Evolutionary conservation across 2,329 filamentous ascomycete genomes (phyloP).

Genomic region (Colletotrichum nymphaeae): DNA sequence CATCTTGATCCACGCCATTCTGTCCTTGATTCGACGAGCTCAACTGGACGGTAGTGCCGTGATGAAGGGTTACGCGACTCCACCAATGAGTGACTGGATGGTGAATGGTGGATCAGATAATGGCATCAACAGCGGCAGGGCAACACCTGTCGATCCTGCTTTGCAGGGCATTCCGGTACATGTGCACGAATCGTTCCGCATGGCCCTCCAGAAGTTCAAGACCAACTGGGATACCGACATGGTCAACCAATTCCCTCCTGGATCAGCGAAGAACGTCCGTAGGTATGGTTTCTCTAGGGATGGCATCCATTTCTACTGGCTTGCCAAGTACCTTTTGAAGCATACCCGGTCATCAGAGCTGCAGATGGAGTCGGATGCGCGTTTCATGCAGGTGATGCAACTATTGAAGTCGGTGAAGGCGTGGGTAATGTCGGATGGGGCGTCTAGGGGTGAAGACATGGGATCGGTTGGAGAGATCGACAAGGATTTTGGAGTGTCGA

Average conservation of each 20-base stretch:
- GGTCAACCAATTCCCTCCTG: slow-evolving; percentile 71
- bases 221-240: slow-evolving; percentile 78
- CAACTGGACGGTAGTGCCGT: slow-evolving; percentile 54
- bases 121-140: slow-evolving; percentile 53
- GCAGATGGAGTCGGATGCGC: slow-evolving; percentile 66
- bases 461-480: slow-evolving; percentile 77
- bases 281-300: slow-evolving; percentile 79
- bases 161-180: slow-evolving; percentile 55
- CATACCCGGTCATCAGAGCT: slow-evolving; percentile 65
- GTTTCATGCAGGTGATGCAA: slow-evolving; percentile 70
- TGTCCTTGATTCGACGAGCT: slow-evolving; percentile 66
- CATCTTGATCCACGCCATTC: slow-evolving; percentile 76
- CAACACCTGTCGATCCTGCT: slow-evolving; percentile 56
- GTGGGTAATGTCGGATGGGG: slow-evolving; percentile 73
- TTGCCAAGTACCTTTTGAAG: slow-evolving; percentile 74
- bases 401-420: slow-evolving; percentile 69
- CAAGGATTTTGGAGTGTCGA: slow-evolving; percentile 71
- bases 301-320: slow-evolving; percentile 79
- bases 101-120: slow-evolving; percentile 52
- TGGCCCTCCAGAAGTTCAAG: slow-evolving; percentile 79
- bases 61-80: slow-evolving; percentile 60
- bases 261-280: slow-evolving; percentile 58
- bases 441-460: slow-evolving; percentile 72
- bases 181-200: slow-evolving; percentile 59
- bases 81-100: slow-evolving; percentile 70